Evolutionary conservation across 768 basidiomycete species (phyloP).

Genomic region (Russula dissimulans): DNA sequence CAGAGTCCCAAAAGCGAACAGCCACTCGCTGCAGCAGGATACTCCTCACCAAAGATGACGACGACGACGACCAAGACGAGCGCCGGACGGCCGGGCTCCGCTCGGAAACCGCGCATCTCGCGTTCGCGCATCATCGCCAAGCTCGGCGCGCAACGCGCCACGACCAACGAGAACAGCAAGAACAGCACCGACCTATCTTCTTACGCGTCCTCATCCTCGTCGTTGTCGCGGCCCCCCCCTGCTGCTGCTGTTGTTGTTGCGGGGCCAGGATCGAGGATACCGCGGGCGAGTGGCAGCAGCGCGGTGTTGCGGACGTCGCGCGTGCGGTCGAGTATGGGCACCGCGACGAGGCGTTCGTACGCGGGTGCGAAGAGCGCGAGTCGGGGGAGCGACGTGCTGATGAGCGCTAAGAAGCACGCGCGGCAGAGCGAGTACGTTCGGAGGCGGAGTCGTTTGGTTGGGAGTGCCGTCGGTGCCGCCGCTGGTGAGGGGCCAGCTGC

Average conservation of each 20-base stretch:
- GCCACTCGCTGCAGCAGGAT: background rate
- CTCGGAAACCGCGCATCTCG: constrained; percentile 69
- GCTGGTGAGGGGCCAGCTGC: background rate
- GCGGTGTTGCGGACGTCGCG: constrained; percentile 18
- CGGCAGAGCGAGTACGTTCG: constrained; percentile 70
- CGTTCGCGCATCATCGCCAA: constrained; percentile 73
- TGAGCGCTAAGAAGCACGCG: constrained; percentile 63
- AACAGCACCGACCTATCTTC: no score
- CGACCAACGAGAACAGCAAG: constrained; percentile 15
- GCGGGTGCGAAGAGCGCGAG: constrained; percentile 25
- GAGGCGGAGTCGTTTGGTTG: constrained; percentile 38
- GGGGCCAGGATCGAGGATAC: constrained; percentile 4
- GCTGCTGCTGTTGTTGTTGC: constrained; percentile 18
- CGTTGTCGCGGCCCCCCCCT: background rate
- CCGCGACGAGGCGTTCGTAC: constrained; percentile 26
- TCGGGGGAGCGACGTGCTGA: constrained; percentile 31
- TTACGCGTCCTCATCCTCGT: background rate
- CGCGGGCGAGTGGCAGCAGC: constrained; percentile 9
- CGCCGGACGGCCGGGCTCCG: constrained; percentile 27
- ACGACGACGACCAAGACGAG: constrained; percentile 19
- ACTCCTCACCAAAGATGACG: constrained; percentile 1
- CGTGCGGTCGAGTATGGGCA: constrained; percentile 41
- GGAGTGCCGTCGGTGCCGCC: constrained; percentile 5
- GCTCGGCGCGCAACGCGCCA: constrained; percentile 62
- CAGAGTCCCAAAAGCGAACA: background rate